phyloP scores from a whole-genome alignment of 495 filamentous ascomycete genomes.

The Aspergillus ostianus region DNA sequence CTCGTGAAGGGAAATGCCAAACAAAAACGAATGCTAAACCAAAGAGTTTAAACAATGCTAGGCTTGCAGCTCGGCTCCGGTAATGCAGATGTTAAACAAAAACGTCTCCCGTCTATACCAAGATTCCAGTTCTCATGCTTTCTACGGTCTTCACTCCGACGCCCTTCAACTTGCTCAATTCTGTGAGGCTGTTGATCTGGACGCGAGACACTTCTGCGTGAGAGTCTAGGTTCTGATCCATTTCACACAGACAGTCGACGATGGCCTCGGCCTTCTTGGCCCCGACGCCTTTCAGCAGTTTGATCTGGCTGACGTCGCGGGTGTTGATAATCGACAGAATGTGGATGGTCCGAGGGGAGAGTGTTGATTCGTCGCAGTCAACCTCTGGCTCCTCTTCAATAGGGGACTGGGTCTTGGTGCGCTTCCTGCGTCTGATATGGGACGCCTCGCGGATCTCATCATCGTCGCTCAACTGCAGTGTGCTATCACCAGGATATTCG shows the following conservation, averaged over 20 bases:
- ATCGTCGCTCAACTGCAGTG: conserved; percentile 22
- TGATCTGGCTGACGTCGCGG: conserved; percentile 65
- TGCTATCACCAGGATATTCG: conserved; percentile 25
- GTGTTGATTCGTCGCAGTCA: conserved; percentile 32
- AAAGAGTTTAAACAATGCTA: conserved; percentile 7
- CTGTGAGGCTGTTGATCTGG: conserved; percentile 40
- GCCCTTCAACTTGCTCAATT: conserved; percentile 50
- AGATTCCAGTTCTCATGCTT: conserved; percentile 51
- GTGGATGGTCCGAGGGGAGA: conserved; percentile 66
- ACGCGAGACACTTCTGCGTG: conserved; percentile 29
- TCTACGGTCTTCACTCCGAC: conserved; percentile 53
- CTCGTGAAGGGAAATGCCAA: neutral
- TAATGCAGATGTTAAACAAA: conserved; percentile 14
- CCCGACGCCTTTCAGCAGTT: conserved; percentile 63
- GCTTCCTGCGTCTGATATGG: conserved; percentile 41
- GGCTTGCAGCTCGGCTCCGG: conserved; percentile 8
- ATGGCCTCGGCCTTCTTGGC: conserved; percentile 55
- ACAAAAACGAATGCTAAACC: conserved; percentile 12
- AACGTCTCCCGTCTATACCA: conserved; percentile 24
- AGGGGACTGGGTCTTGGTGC: conserved; percentile 31
- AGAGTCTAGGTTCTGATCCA: conserved; percentile 32
- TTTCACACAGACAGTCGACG: conserved; percentile 50
- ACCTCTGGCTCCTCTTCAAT: conserved; percentile 21
- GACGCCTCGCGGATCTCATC: conserved; percentile 37
- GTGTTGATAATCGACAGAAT: conserved; percentile 86